Conservation (phyloP, 495 filamentous ascomycete species). For the Tetracladium setigerum region DNA sequence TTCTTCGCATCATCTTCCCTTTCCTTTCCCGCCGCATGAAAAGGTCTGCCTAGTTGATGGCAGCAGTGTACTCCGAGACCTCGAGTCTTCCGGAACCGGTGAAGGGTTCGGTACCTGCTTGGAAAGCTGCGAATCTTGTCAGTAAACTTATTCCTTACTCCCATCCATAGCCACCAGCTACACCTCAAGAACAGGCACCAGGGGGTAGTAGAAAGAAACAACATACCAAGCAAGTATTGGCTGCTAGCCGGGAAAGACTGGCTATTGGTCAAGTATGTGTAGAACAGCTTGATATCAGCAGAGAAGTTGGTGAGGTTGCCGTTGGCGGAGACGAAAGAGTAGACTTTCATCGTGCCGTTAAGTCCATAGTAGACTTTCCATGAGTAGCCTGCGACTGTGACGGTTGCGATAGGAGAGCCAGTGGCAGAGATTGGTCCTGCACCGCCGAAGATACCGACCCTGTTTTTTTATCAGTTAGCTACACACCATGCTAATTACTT, state of each 20-base stretch:
- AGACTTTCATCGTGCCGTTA: conserved; percentile 50
- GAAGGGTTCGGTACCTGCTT: conserved; percentile 28
- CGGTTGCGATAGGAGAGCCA: conserved; percentile 44
- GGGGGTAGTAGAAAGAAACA: background rate
- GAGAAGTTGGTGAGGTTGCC: conserved; percentile 39
- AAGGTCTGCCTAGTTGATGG: background rate
- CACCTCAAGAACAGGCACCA: too few species aligned
- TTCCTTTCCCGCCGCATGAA: background rate
- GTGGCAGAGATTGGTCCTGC: conserved; percentile 56
- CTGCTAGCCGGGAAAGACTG: conserved; percentile 37
- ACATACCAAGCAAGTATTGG: conserved; percentile 42
- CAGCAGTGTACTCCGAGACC: too few species aligned
- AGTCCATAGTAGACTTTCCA: conserved; percentile 51
- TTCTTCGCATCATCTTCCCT: too few species aligned
- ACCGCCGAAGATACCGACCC: conserved; percentile 48
- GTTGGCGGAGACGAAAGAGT: conserved; percentile 50
- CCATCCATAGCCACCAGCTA: too few species aligned
- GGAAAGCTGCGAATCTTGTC: background rate
- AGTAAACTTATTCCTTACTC: background rate
- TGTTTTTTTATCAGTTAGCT: too few species aligned
- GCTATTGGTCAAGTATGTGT: conserved; percentile 45
- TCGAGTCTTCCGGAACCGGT: conserved; percentile 9
- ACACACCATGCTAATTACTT: too few species aligned
- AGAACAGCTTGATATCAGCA: conserved; percentile 48
- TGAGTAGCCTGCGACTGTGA: conserved; percentile 38